Evolutionary conservation across 2,329 filamentous ascomycete genomes (phyloP), one percentile per base, ranked within the genome.

Genomic region (Neopestalotiopsis sp.): DNA sequence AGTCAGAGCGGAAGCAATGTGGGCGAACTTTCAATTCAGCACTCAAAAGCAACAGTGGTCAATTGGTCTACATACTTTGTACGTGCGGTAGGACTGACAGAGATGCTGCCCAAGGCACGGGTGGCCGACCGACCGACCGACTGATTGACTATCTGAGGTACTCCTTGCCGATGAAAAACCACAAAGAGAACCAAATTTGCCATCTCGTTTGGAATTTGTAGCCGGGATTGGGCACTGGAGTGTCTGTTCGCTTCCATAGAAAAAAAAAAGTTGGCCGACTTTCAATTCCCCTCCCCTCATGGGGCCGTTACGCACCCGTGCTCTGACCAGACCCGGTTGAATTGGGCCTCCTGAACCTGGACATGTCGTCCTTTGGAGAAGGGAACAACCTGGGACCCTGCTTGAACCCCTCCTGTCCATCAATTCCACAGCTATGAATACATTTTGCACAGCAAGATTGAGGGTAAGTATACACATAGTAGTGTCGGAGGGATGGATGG

Each of bases 1-100:
- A 52, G 45, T 52, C 45, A 52, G 34, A 52, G 45, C 45, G 45
- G 45, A 52, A 52, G 45, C 45, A 52, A 52, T 52, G n/a, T 52
- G 45, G 24, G 45, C 45, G 20, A 17, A 52, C 20, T 20, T 17
- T 52, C 45, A 52, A 38, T 38, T 10, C 34, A 38, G 34, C 34
- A 38, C 34, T 10, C 34, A 38, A 38, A 38, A 38, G 34, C 10
- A 38, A 38, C 6, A 38, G 10, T 38, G 10, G 4, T 38, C 34
- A 38, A 38, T 38, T 38, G 34, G 34, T 10, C 34, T 10, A 38
- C 34, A 38, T 38, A 38, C 24, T 28, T 28, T 28, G 24, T 28
- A 28, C 24, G 24, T 28, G 24, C 34, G 34, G 34, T 10, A 38
- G 34, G 4, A 38, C 45, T 52, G 45, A 9, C n/a, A 20, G 13